Conservation (phyloP, 75 land plant genomes). For the Pinus albicaulis region DNA sequence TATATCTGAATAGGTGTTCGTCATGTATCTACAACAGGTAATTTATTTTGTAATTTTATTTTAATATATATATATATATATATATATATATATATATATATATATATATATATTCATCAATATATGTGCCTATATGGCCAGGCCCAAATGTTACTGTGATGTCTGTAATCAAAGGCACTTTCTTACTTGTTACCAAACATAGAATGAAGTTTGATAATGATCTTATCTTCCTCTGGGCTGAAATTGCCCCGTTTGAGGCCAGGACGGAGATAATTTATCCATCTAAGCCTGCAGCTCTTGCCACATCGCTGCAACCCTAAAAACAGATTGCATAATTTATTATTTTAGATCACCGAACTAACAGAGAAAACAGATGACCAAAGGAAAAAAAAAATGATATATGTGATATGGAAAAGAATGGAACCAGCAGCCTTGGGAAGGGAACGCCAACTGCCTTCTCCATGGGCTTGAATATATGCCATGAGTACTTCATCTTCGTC, state of each 20-base stretch:
- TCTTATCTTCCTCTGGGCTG: constrained; percentile 25
- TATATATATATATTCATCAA: too few relatives aligned
- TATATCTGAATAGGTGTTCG: too few relatives aligned
- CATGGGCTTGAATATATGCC: constrained; percentile 27
- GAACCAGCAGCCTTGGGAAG: constrained; percentile 45
- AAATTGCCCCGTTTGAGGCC: constrained; percentile 39
- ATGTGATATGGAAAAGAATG: not conserved
- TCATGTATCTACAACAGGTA: too few relatives aligned
- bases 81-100: too few relatives aligned
- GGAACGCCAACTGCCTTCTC: constrained; percentile 45
- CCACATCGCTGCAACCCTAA: constrained; percentile 34
- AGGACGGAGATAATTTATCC: constrained; percentile 31
- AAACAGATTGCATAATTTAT: not conserved
- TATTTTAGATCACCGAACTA: too few relatives aligned
- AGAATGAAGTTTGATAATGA: constrained; percentile 43
- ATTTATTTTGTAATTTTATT: too few relatives aligned
- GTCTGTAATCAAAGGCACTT: too few relatives aligned
- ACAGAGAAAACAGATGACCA: too few relatives aligned
- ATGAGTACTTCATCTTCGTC: constrained; percentile 38
- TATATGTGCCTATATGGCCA: not conserved
- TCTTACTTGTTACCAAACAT: constrained; percentile 37
- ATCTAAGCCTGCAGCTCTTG: constrained; percentile 36
- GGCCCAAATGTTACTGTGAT: not conserved
- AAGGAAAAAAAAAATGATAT: not conserved
- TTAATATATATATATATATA: too few relatives aligned